These are phyloP conservation scores for Parasarocladium wereldwijsianum DNA, from an alignment of 2,329 filamentous ascomycete species.

Conservation along the genomic window DNA sequence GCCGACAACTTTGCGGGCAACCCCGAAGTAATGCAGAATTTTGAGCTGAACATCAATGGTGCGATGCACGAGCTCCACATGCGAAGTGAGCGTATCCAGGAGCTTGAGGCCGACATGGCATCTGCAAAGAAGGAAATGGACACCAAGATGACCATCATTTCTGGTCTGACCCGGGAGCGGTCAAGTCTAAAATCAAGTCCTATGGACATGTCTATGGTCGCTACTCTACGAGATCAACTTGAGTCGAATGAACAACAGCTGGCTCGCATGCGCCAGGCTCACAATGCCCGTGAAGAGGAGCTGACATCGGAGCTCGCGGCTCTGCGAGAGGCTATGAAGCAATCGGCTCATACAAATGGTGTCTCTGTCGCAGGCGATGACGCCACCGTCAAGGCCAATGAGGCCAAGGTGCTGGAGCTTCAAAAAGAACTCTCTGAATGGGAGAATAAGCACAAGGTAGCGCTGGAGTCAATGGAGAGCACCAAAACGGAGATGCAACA, in stretches of 20 bases:
- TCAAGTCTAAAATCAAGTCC: conserved; percentile 74
- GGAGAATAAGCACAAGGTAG: conserved; percentile 61
- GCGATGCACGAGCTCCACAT: conserved; percentile 85
- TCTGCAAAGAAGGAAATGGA: conserved; percentile 93
- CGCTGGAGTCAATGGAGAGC: conserved; percentile 53
- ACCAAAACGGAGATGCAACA: conserved; percentile 59
- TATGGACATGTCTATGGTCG: conserved; percentile 83
- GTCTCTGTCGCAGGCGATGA: conserved; percentile 18
- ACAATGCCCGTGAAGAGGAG: conserved; percentile 62
- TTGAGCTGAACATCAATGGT: conserved; percentile 80
- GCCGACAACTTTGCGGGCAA: conserved; percentile 69
- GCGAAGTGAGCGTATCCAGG: conserved; percentile 78
- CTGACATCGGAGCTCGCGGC: conserved; percentile 56
- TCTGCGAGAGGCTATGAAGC: conserved; percentile 42
- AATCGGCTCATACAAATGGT: conserved; percentile 10
- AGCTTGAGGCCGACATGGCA: conserved; percentile 72
- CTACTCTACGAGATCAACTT: conserved; percentile 75
- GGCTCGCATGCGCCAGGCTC: conserved; percentile 53
- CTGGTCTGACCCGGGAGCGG: conserved; percentile 80
- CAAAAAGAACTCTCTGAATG: conserved; percentile 58
- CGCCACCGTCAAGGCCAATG: conserved; percentile 23
- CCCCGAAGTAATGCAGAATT: conserved; percentile 78
- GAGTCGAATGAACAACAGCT: conserved; percentile 76
- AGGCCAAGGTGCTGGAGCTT: conserved; percentile 47
- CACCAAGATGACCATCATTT: conserved; percentile 88